Evolutionary conservation across 768 basidiomycete genomes (phyloP).

Genomic region (Suillus lakei): DNA sequence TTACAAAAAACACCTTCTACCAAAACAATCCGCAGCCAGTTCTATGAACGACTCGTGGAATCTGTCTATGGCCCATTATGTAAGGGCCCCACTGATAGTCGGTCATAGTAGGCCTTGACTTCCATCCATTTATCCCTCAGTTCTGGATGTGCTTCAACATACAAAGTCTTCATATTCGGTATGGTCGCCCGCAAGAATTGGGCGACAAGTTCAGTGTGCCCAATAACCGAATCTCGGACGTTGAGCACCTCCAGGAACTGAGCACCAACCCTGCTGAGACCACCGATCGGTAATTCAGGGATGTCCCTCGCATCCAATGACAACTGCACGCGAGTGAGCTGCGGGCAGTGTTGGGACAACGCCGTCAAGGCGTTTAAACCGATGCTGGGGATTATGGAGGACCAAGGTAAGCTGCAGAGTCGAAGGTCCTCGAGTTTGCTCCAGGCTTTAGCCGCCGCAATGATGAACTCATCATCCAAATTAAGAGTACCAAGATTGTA

Average conservation of each 20-base stretch:
- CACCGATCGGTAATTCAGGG: not conserved
- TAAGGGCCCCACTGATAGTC: not conserved
- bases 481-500: slow-evolving; percentile 32
- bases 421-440: slow-evolving; percentile 28
- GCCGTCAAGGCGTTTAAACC: slow-evolving; percentile 25
- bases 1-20: not conserved
- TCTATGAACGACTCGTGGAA: not conserved
- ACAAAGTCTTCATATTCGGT: slow-evolving; percentile 28
- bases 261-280: not conserved
- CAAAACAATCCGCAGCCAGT: not conserved
- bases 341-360: slow-evolving; percentile 23
- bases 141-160: slow-evolving; percentile 31
- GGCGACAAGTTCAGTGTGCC: slow-evolving; percentile 29
- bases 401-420: slow-evolving; percentile 35
- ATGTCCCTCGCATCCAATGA: slow-evolving; percentile 30
- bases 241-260: slow-evolving; percentile 29
- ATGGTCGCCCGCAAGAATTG: slow-evolving; percentile 27
- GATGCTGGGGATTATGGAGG: slow-evolving; percentile 7
- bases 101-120: slow-evolving; percentile 5
- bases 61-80: not conserved
- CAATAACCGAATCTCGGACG: slow-evolving; percentile 32
- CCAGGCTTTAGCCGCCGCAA: slow-evolving; percentile 32
- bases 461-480: slow-evolving; percentile 32
- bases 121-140: slow-evolving; percentile 34
- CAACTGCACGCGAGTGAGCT: slow-evolving; percentile 22